phyloP scores from a whole-genome alignment of 129 eudicot genomes.

The Cynara cardunculus region DNA sequence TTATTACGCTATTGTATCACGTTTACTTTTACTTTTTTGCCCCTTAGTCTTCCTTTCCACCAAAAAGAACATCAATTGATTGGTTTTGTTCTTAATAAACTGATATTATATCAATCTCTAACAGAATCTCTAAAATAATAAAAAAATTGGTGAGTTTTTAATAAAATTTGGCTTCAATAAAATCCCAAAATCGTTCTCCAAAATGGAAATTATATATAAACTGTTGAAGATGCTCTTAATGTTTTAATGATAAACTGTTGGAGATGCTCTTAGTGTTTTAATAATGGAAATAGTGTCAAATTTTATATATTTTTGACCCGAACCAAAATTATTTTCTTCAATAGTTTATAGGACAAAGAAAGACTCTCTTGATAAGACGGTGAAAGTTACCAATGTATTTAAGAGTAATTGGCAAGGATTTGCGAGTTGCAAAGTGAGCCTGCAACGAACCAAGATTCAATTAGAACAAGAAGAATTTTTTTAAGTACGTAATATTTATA shows the following conservation, averaged over 20 bases:
- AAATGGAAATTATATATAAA: neutral
- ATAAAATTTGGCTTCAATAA: neutral
- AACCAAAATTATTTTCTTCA: neutral
- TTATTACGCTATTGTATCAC: neutral
- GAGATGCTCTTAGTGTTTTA: neutral
- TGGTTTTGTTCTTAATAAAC: neutral
- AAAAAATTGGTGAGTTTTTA: neutral
- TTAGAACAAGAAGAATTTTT: neutral
- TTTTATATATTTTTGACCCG: neutral
- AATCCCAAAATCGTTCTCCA: neutral
- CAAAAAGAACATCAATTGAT: neutral
- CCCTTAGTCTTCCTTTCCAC: too few relatives aligned
- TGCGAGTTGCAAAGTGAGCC: slow-evolving; percentile 51
- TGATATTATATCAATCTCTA: neutral
- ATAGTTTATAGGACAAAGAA: neutral
- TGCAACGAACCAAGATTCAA: slow-evolving; percentile 19
- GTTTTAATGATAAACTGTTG: neutral
- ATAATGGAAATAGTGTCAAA: neutral
- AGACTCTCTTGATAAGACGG: neutral
- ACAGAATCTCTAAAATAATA: neutral
- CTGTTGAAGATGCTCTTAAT: neutral
- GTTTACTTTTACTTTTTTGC: too few relatives aligned
- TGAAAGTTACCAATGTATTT: slow-evolving; percentile 54
- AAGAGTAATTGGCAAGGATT: slow-evolving; percentile 47
- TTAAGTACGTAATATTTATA: neutral